Base-by-base conservation (phyloP, 805 yeast genomes). In the Candida dajiaensis region DNA sequence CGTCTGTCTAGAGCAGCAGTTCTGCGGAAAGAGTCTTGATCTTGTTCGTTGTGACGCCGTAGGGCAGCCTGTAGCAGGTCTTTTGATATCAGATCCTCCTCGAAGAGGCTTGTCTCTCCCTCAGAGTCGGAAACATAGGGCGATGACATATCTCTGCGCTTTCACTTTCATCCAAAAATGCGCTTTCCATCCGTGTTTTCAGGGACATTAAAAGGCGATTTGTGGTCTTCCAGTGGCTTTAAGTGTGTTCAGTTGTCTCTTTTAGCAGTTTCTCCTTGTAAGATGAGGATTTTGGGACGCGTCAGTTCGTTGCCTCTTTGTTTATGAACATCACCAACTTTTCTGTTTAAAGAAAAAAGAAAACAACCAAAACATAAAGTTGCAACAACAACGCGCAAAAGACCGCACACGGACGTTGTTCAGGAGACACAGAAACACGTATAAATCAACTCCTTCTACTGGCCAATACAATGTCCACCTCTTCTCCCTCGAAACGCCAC, bases 401-500 rank as follows among this genome's bases (percentile, higher is more conserved):
- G 9, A 29, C 35, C 9, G 16, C 35, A 9, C 6, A 5, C 9
- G 18, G 18, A 9, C 18, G 9, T 3, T n/a, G 4, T 16, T 9
- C 36, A 2, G 20, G 11, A n/a, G n/a, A n/a, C n/a, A n/a, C n/a
- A n/a, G n/a, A n/a, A n/a, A n/a, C n/a, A n/a, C n/a, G n/a, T n/a
- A n/a, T n/a, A n/a, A n/a, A n/a, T n/a, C n/a, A n/a, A n/a, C n/a
- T n/a, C n/a, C n/a, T n/a, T n/a, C n/a, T n/a, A n/a, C 8, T 16
- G 13, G 20, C 36, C 36, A 22, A 18, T 6, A 36, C 13, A 25
- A 49, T 47, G 51, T 38, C 49, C 2, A 22, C 45, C 3, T 33
- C 33, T 9, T 49, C 54, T 8, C 50, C 62, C 13, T 50, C 61
- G 1, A 59, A 57, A 49, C 47, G 62, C 26, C 60, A 57, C 41